Conservation (phyloP, 331 rosid species). For the Ulmus americana region DNA sequence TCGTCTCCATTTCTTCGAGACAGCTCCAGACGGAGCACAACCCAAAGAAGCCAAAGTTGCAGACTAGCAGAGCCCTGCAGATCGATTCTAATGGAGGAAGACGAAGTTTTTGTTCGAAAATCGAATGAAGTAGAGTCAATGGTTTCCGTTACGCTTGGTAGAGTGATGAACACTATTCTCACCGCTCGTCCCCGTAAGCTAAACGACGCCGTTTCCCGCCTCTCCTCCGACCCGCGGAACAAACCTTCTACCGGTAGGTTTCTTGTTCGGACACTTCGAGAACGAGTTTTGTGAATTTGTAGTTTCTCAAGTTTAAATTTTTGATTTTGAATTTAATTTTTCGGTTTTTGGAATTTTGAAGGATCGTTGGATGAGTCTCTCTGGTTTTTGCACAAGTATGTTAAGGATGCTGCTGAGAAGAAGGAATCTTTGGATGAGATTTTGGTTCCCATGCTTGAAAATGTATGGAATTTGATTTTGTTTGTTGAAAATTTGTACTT, state of each 20-base stretch:
- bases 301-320: neutral
- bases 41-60: neutral
- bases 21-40: neutral
- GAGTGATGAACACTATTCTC: conserved; percentile 55
- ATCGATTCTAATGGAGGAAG: conserved; percentile 33
- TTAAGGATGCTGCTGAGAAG: conserved; percentile 47
- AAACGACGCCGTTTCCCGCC: conserved; percentile 53
- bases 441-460: conserved; percentile 64
- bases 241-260: conserved; percentile 26
- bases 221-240: conserved; percentile 32
- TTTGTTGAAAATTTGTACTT: neutral
- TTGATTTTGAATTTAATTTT: neutral
- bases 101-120: conserved; percentile 30
- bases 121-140: conserved; percentile 44
- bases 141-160: conserved; percentile 61
- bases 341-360: neutral
- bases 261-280: no score
- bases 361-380: conserved; percentile 63
- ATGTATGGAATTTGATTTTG: conserved; percentile 30
- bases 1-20: neutral
- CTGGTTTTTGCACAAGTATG: conserved; percentile 61
- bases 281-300: no score
- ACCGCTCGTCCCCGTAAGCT: conserved; percentile 59
- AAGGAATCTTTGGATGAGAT: conserved; percentile 38
- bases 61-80: neutral